Conservation (phyloP, 2,329 filamentous ascomycete species). For the Cyclaneusma minus region DNA sequence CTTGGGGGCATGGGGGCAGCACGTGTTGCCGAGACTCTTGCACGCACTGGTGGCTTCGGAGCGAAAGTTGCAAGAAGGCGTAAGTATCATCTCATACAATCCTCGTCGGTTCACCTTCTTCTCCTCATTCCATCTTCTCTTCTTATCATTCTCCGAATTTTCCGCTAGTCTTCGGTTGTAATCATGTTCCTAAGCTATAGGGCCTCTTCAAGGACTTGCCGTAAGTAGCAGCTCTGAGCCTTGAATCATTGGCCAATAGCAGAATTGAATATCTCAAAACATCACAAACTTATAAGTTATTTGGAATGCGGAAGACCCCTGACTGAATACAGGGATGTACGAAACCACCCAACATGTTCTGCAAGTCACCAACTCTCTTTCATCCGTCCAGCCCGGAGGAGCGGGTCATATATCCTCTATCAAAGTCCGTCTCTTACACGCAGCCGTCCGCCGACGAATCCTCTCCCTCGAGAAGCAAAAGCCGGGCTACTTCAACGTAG, state of each 20-base stretch:
- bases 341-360: conserved; percentile 67
- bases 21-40: conserved; percentile 58
- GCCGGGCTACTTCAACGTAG: conserved; percentile 46
- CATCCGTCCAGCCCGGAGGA: conserved; percentile 52
- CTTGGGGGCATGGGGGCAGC: conserved; percentile 59
- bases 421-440: conserved; percentile 54
- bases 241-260: too few relatives aligned
- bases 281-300: too few relatives aligned
- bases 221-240: too few relatives aligned
- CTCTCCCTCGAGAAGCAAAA: conserved; percentile 36
- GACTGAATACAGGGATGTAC: conserved; percentile 17
- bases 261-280: too few relatives aligned
- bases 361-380: conserved; percentile 49
- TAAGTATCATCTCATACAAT: conserved; percentile 24
- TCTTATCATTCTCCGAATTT: too few relatives aligned
- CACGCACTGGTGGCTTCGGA: conserved; percentile 60
- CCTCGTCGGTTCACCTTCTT: too few relatives aligned
- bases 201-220: too few relatives aligned
- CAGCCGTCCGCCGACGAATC: conserved; percentile 50
- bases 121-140: too few relatives aligned
- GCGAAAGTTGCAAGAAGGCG: conserved; percentile 49
- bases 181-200: too few relatives aligned
- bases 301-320: too few relatives aligned
- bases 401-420: conserved; percentile 49
- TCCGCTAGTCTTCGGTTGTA: too few relatives aligned